phyloP scores from a whole-genome alignment of 1,284 basidiomycete species.

The Phlebopus sp. region DNA sequence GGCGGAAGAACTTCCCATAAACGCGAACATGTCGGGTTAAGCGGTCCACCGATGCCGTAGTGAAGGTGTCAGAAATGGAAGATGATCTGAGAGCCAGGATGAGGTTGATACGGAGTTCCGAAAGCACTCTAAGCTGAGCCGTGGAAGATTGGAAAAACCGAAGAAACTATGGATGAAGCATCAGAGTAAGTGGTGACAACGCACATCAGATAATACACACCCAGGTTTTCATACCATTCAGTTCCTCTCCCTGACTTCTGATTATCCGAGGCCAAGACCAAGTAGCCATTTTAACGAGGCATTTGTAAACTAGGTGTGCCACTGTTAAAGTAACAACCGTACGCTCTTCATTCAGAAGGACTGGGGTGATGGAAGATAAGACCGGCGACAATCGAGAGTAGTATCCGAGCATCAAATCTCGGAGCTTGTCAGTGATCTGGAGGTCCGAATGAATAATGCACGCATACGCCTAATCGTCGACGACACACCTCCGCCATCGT shows the following conservation, averaged over 20 bases:
- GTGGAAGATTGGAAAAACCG: slow-evolving; percentile 60
- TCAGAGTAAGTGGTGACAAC: background rate
- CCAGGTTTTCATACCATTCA: slow-evolving; percentile 48
- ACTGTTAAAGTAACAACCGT: slow-evolving; percentile 54
- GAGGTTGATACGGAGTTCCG: slow-evolving; percentile 45
- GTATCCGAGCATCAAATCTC: slow-evolving; percentile 50
- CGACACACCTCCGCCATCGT: slow-evolving; percentile 56
- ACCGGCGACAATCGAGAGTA: slow-evolving; percentile 51
- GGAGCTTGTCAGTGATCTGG: slow-evolving; percentile 57
- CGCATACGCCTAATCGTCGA: slow-evolving; percentile 2
- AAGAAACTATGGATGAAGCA: slow-evolving; percentile 42
- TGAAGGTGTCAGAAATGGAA: slow-evolving; percentile 27
- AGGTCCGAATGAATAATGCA: slow-evolving; percentile 5
- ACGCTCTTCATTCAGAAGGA: slow-evolving; percentile 36
- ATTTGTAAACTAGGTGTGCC: slow-evolving; percentile 70
- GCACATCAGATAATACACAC: slow-evolving; percentile 36
- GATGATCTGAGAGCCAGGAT: slow-evolving; percentile 34
- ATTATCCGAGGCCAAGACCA: slow-evolving; percentile 68
- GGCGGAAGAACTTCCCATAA: slow-evolving; percentile 76
- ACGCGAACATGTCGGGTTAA: slow-evolving; percentile 65
- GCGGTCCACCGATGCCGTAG: slow-evolving; percentile 44
- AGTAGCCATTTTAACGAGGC: slow-evolving; percentile 57
- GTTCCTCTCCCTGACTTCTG: slow-evolving; percentile 41
- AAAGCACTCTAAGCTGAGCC: slow-evolving; percentile 51
- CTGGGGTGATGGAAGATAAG: slow-evolving; percentile 43